phyloP scores from a whole-genome alignment of 805 yeast species.

The Debaryomyces hansenii region DNA sequence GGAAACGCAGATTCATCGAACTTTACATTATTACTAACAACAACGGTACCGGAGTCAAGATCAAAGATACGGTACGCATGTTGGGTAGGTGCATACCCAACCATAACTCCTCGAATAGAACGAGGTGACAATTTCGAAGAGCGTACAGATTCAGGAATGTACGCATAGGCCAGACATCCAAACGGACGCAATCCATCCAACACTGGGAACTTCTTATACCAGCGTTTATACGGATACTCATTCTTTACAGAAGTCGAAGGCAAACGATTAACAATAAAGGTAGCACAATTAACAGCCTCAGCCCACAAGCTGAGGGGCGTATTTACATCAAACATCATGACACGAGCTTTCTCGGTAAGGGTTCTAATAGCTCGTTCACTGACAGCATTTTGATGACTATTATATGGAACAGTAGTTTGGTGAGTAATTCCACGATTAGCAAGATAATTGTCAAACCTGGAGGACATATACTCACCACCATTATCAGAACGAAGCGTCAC shows the following conservation, averaged over 20 bases:
- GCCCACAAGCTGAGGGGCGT: background rate
- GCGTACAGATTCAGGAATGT: background rate
- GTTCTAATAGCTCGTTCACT: too few species aligned
- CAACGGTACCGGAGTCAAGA: background rate
- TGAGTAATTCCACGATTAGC: too few species aligned
- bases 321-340: background rate
- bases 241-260: background rate
- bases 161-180: background rate
- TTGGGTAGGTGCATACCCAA: background rate
- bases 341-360: conserved; percentile 3
- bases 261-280: background rate
- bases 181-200: too few species aligned
- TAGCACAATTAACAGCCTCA: background rate
- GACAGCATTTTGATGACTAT: too few species aligned
- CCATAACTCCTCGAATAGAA: too few species aligned
- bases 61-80: background rate
- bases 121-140: background rate
- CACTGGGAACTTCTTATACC: too few species aligned
- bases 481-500: conserved; percentile 13
- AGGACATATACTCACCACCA: too few species aligned
- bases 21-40: background rate
- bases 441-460: too few species aligned
- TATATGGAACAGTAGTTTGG: too few species aligned
- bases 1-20: background rate
- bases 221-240: too few species aligned